phyloP scores from a whole-genome alignment of 345 rosid genomes.

The Firmiana major region DNA sequence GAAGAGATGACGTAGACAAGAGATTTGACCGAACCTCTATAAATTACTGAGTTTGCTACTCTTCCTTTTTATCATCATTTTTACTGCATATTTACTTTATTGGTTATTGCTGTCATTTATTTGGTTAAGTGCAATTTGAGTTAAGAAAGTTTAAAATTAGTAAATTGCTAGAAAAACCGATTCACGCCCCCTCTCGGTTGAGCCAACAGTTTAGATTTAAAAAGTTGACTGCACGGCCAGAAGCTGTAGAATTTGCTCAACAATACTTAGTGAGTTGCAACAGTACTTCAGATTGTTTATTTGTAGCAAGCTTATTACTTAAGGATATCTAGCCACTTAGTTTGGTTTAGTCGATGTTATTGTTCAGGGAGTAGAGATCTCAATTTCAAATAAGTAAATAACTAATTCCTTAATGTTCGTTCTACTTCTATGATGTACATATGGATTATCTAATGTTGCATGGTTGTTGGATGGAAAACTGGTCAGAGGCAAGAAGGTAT shows the following conservation, averaged over 20 bases:
- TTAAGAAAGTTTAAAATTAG: too few species aligned
- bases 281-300: slow-evolving; percentile 20
- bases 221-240: slow-evolving; percentile 83
- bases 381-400: background rate
- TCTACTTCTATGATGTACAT: background rate
- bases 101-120: too few species aligned
- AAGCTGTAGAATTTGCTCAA: slow-evolving; percentile 55
- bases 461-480: background rate
- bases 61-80: too few species aligned
- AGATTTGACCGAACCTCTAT: too few species aligned
- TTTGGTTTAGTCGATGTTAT: background rate
- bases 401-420: background rate
- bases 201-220: slow-evolving; percentile 64
- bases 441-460: background rate
- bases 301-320: background rate
- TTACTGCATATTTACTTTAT: too few species aligned
- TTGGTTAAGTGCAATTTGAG: too few species aligned
- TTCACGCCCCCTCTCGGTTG: too few species aligned
- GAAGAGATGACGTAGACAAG: too few species aligned
- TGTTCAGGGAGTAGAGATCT: background rate
- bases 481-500: background rate
- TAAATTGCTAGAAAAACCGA: too few species aligned
- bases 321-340: background rate
- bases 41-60: too few species aligned
- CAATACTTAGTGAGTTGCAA: slow-evolving; percentile 54